A percentile compares a stretch with the other conserved stretches of the same genome.
Evolutionary conservation across 768 basidiomycete genomes (phyloP).

Genomic region (Naganishia friedmannii): DNA sequence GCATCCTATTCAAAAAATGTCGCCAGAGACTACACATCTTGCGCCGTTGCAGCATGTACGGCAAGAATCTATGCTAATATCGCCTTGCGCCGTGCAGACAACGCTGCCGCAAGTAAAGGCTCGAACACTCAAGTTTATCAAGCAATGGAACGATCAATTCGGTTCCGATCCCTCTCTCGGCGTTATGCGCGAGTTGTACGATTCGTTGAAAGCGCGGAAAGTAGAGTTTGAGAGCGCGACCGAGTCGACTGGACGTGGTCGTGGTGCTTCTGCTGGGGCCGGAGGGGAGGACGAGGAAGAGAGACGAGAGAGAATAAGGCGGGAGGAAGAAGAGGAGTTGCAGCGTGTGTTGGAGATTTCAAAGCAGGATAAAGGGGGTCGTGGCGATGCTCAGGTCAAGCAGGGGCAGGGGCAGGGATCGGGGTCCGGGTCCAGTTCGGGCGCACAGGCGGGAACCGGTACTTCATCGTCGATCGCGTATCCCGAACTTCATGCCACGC

Average conservation of each 20-base stretch:
- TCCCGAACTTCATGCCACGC: slow-evolving; percentile 18
- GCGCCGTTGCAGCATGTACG: too few species aligned
- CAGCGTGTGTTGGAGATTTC: slow-evolving; percentile 88
- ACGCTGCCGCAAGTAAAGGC: slow-evolving; percentile 60
- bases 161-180: slow-evolving; percentile 74
- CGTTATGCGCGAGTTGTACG: slow-evolving; percentile 86
- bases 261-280: neutral
- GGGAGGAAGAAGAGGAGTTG: slow-evolving; percentile 84
- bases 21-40: too few species aligned
- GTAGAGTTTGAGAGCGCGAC: slow-evolving; percentile 1
- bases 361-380: slow-evolving; percentile 85
- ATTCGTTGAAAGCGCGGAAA: slow-evolving; percentile 61
- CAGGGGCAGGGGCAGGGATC: slow-evolving; percentile 28
- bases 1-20: too few species aligned
- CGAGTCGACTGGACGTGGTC: neutral
- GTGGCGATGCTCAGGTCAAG: slow-evolving; percentile 47
- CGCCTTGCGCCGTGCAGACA: neutral
- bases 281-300: slow-evolving; percentile 21
- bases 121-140: slow-evolving; percentile 68
- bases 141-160: slow-evolving; percentile 80
- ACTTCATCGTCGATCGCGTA: slow-evolving; percentile 39
- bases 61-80: slow-evolving; percentile 53
- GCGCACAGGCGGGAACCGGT: slow-evolving; percentile 27
- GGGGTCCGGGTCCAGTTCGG: slow-evolving; percentile 23
- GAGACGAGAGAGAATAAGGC: slow-evolving; percentile 32